Percentiles rank a stretch among this genome's conserved stretches.
Conservation (phyloP, 352 stramenopile genomes). For the Phytopythium sindhum region DNA sequence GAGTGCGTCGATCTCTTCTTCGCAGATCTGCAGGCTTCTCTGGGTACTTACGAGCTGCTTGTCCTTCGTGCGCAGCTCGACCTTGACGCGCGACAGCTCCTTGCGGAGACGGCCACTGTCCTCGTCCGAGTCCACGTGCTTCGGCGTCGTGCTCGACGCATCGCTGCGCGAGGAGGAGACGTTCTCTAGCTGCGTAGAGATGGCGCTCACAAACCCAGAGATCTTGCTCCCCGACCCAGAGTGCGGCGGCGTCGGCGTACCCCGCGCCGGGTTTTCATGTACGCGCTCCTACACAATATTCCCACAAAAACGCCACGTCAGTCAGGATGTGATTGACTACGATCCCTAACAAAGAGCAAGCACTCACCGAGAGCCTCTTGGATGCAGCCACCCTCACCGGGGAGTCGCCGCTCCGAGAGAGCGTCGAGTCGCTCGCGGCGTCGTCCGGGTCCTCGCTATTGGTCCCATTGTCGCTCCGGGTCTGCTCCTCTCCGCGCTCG, state of each 20-base stretch:
- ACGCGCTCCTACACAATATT: neutral
- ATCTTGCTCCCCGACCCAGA: constrained; percentile 32
- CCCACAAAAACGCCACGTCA: too few species aligned
- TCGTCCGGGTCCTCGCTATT: neutral
- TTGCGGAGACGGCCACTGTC: constrained; percentile 41
- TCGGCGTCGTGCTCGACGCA: constrained; percentile 8
- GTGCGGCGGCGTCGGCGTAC: constrained; percentile 17
- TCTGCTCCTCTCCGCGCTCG: neutral
- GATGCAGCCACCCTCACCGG: neutral
- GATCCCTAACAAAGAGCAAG: neutral
- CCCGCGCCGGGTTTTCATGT: neutral
- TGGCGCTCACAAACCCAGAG: constrained; percentile 24
- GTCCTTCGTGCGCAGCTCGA: constrained; percentile 59
- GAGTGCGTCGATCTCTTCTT: constrained; percentile 76
- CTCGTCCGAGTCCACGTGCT: constrained; percentile 11
- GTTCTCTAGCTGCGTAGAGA: constrained; percentile 28
- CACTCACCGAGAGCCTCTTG: neutral
- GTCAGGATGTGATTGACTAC: too few species aligned
- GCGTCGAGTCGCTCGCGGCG: constrained; percentile 6
- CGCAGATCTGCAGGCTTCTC: constrained; percentile 57
- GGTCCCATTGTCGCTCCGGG: neutral
- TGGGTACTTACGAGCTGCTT: constrained; percentile 52
- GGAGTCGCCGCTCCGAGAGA: neutral
- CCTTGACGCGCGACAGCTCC: constrained; percentile 46
- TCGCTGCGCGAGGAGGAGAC: constrained; percentile 23